Percentiles rank a stretch among this genome's conserved stretches.
Evolutionary conservation across 352 stramenopile species (phyloP).

Genomic region (Pythium dissimile): DNA sequence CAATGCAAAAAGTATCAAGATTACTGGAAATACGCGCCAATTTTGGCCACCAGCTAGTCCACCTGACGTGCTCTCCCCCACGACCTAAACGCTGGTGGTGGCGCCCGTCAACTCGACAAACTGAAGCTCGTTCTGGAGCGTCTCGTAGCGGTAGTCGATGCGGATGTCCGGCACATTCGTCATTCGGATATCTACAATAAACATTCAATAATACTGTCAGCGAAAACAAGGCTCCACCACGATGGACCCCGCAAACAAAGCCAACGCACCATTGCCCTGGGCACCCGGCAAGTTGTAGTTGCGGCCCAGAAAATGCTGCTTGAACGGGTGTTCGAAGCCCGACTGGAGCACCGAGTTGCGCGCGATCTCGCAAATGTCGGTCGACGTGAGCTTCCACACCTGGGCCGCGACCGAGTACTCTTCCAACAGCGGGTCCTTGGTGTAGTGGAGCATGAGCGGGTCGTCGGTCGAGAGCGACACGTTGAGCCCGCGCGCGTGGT

Average conservation of each 20-base stretch:
- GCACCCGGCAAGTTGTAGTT: constrained; percentile 83
- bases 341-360: constrained; percentile 98
- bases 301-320: constrained; percentile 95
- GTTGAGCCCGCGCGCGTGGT: constrained; percentile 96
- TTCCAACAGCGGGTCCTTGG: constrained; percentile 97
- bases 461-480: constrained; percentile 98
- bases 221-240: not conserved
- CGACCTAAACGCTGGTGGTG: constrained; percentile 3
- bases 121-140: constrained; percentile 59
- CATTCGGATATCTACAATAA: constrained; percentile 86
- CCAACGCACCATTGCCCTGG: constrained; percentile 66
- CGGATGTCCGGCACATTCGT: constrained; percentile 94
- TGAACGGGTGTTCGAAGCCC: constrained; percentile 97
- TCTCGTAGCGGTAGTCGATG: constrained; percentile 88
- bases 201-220: not conserved
- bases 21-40: too few species aligned
- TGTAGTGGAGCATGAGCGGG: constrained; percentile 98
- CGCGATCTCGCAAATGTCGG: constrained; percentile 98
- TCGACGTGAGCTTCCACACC: constrained; percentile 95
- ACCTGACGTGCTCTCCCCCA: too few species aligned
- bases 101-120: constrained; percentile 57
- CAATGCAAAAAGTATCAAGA: not conserved
- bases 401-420: constrained; percentile 92
- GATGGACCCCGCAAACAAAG: not conserved
- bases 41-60: too few species aligned